These are phyloP conservation scores for Salix exigua DNA, from an alignment of 345 rosid genomes.

Conservation along the genomic window DNA sequence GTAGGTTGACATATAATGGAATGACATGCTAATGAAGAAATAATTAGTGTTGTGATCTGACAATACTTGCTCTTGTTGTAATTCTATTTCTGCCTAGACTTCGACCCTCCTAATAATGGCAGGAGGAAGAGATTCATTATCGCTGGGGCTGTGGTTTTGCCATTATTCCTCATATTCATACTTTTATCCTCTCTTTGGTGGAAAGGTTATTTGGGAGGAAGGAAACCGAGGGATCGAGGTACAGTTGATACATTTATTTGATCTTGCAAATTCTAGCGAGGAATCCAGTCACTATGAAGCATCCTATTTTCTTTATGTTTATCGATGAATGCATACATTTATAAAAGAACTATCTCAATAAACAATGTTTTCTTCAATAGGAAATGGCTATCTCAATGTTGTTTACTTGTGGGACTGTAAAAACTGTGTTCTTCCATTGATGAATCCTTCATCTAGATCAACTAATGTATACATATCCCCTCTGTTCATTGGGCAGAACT, in stretches of 20 bases:
- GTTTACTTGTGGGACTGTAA: too few relatives aligned
- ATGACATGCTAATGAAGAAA: too few relatives aligned
- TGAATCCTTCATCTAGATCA: too few relatives aligned
- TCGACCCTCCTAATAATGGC: conserved; percentile 1
- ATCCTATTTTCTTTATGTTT: too few relatives aligned
- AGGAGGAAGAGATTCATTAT: conserved; percentile 5
- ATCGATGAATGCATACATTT: too few relatives aligned
- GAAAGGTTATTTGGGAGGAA: conserved; percentile 17
- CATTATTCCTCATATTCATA: conserved; percentile 5
- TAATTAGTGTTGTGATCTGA: too few relatives aligned
- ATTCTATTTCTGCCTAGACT: conserved; percentile 4
- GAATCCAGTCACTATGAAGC: too few relatives aligned
- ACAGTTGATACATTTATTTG: not conserved
- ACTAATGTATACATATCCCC: not conserved
- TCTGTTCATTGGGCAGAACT: conserved; percentile 25
- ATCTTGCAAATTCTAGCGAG: not conserved
- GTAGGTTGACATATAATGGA: not conserved
- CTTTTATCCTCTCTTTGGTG: conserved; percentile 20
- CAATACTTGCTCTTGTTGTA: not conserved
- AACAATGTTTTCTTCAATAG: too few relatives aligned
- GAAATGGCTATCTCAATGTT: too few relatives aligned
- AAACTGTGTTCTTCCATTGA: too few relatives aligned
- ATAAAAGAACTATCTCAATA: too few relatives aligned
- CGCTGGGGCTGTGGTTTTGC: conserved; percentile 17
- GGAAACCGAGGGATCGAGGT: not conserved